phyloP scores from a whole-genome alignment of 208 protist genomes.

The Wallacemonas sp. region DNA sequence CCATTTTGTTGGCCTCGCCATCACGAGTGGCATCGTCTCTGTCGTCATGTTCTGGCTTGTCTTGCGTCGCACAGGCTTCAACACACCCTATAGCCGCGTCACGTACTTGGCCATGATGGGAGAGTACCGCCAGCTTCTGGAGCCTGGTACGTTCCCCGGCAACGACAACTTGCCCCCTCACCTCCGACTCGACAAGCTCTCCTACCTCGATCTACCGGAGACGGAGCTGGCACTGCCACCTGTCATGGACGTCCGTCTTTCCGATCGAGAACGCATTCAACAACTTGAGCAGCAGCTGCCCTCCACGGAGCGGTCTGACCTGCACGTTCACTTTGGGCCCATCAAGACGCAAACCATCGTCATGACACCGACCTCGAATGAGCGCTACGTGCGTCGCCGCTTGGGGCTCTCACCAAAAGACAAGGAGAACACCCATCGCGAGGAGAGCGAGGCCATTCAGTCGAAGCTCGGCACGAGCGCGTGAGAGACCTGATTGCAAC shows the following conservation, averaged over 20 bases:
- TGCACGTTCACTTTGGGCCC: slow-evolving; percentile 77
- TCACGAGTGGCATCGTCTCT: slow-evolving; percentile 61
- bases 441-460: slow-evolving; percentile 6
- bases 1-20: slow-evolving; percentile 57
- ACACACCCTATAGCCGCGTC: slow-evolving; percentile 76
- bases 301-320: slow-evolving; percentile 55
- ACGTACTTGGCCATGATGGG: slow-evolving; percentile 81
- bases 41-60: slow-evolving; percentile 80
- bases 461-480: not conserved
- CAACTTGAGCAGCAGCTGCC: slow-evolving; percentile 59
- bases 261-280: slow-evolving; percentile 55
- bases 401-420: slow-evolving; percentile 58
- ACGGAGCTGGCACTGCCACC: slow-evolving; percentile 85
- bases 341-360: slow-evolving; percentile 76
- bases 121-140: slow-evolving; percentile 80
- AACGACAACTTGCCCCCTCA: slow-evolving; percentile 79
- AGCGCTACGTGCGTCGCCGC: slow-evolving; percentile 77
- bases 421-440: slow-evolving; percentile 11
- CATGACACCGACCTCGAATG: slow-evolving; percentile 63
- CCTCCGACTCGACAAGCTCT: slow-evolving; percentile 71
- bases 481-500: too few relatives aligned
- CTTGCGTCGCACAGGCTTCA: slow-evolving; percentile 79
- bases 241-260: slow-evolving; percentile 64
- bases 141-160: slow-evolving; percentile 67
- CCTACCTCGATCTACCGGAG: slow-evolving; percentile 71